Conservation (phyloP, 2,329 filamentous ascomycete genomes). For the Thelonectria discophora region DNA sequence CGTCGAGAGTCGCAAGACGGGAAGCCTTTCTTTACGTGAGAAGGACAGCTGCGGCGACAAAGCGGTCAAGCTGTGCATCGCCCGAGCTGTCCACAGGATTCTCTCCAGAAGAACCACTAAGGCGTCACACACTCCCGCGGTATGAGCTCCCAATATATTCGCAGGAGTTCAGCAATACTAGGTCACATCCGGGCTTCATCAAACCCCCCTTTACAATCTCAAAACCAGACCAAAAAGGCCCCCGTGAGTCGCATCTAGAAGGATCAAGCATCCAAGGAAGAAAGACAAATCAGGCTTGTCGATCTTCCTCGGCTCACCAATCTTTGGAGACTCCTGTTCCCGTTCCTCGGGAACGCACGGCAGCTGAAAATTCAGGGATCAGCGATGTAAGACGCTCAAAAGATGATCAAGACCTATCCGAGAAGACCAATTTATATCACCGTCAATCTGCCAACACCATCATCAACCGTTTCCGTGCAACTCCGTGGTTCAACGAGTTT, state of each 20-base stretch:
- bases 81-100: too few relatives aligned
- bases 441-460: conserved; percentile 42
- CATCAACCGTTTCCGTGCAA: conserved; percentile 46
- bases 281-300: neutral
- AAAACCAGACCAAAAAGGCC: too few relatives aligned
- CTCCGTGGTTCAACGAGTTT: conserved; percentile 47
- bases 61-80: too few relatives aligned
- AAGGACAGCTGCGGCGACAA: too few relatives aligned
- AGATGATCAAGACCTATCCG: neutral
- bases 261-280: neutral
- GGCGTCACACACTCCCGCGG: neutral
- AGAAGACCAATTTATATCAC: conserved; percentile 19
- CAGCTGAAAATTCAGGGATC: too few relatives aligned
- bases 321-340: neutral
- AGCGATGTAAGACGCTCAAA: neutral
- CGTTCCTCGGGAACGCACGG: neutral
- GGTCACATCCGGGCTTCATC: too few relatives aligned
- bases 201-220: too few relatives aligned
- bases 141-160: too few relatives aligned
- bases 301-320: neutral
- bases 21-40: neutral
- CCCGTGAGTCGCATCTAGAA: neutral
- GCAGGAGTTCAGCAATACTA: too few relatives aligned
- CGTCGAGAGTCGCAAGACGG: neutral
- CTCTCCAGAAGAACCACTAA: neutral